phyloP scores from a whole-genome alignment of 2,329 filamentous ascomycete species.

The Coccinonectria pachysandricola region DNA sequence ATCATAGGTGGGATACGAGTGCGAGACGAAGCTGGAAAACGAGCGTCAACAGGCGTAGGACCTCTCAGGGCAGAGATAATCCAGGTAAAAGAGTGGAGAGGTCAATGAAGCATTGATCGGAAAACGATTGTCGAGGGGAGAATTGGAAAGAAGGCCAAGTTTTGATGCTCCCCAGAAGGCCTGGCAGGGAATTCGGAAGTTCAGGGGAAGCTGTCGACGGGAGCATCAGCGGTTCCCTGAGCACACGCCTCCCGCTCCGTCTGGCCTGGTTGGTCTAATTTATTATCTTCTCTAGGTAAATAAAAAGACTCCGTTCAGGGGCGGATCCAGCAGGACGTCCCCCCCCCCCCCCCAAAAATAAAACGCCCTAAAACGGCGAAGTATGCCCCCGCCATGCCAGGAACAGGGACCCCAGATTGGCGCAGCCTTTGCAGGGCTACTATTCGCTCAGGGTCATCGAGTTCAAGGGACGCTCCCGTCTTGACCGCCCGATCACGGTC shows the following conservation, averaged over 20 bases:
- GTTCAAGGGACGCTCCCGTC: no score
- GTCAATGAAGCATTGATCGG: constrained; percentile 1
- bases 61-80: constrained; percentile 8
- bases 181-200: no score
- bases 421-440: no score
- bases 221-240: no score
- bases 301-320: constrained; percentile 20
- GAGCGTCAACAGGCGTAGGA: constrained; percentile 20
- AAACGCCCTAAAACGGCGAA: constrained; percentile 6
- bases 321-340: constrained; percentile 16
- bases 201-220: no score
- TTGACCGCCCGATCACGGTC: no score
- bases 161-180: no score
- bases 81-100: constrained; percentile 2
- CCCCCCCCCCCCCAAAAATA: constrained; percentile 2
- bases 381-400: constrained; percentile 1
- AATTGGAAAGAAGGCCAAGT: constrained; percentile 6
- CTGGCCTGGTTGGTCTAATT: constrained; percentile 18
- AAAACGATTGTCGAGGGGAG: no score
- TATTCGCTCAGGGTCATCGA: no score
- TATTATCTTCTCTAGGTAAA: constrained; percentile 19
- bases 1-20: constrained; percentile 22
- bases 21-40: constrained; percentile 16
- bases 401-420: constrained; percentile 20
- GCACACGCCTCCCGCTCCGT: no score